A percentile compares a stretch with the other conserved stretches of the same genome.
phyloP scores from a whole-genome alignment of 1,284 basidiomycete species.

The Trichosporon faecale region DNA sequence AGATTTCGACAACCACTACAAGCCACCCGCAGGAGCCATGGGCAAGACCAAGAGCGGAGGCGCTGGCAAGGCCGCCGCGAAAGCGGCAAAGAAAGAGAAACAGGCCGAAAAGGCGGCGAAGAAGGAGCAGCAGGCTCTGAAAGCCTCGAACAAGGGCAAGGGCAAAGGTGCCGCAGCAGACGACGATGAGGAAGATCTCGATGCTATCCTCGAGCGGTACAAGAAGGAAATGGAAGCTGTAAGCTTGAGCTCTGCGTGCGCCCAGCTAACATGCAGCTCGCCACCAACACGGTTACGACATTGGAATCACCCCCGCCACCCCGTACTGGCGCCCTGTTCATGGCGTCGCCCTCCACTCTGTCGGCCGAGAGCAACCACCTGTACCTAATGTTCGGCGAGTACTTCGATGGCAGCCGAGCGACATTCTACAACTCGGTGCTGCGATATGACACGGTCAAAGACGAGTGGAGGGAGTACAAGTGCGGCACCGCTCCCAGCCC shows the following conservation, averaged over 20 bases:
- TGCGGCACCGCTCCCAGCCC: constrained; percentile 79
- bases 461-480: constrained; percentile 82
- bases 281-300: constrained; percentile 57
- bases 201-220: constrained; percentile 66
- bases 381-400: constrained; percentile 72
- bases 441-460: constrained; percentile 51
- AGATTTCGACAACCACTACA: background rate
- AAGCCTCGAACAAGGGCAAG: constrained; percentile 43
- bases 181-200: constrained; percentile 72
- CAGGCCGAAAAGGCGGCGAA: constrained; percentile 56
- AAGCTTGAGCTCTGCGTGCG: constrained; percentile 61
- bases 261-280: constrained; percentile 74
- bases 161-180: constrained; percentile 54
- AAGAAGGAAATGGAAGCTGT: constrained; percentile 27
- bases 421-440: constrained; percentile 29
- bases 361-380: constrained; percentile 66
- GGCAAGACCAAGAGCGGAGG: constrained; percentile 23
- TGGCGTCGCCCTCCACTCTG: constrained; percentile 59
- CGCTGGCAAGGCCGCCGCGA: constrained; percentile 57
- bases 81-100: constrained; percentile 70
- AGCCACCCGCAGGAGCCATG: constrained; percentile 18
- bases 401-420: constrained; percentile 77
- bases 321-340: constrained; percentile 74
- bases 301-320: constrained; percentile 62
- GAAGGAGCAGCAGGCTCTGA: constrained; percentile 63